phyloP scores from a whole-genome alignment of 2,329 filamentous ascomycete species.

The Xylariaceae sp. region DNA sequence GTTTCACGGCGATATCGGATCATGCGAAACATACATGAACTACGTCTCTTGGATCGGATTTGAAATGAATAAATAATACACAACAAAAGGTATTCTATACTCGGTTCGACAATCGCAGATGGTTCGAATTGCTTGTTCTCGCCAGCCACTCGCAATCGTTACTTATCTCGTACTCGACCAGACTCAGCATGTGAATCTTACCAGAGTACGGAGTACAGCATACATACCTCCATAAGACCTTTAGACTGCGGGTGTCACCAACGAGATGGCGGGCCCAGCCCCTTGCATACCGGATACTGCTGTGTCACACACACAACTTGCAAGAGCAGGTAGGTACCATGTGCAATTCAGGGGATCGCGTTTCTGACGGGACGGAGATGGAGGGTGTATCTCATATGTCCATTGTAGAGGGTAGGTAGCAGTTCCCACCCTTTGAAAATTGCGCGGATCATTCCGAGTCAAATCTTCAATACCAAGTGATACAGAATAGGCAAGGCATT shows the following conservation, averaged over 20 bases:
- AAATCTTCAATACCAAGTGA: too few species aligned
- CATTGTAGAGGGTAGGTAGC: slow-evolving; percentile 9
- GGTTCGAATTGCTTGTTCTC: slow-evolving; percentile 6
- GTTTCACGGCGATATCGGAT: slow-evolving; percentile 13
- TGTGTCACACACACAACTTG: slow-evolving; percentile 31
- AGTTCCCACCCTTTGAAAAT: slow-evolving; percentile 9
- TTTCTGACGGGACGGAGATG: background rate
- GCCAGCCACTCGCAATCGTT: slow-evolving; percentile 15
- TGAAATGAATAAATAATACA: too few species aligned
- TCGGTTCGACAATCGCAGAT: slow-evolving; percentile 6
- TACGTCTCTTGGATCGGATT: too few species aligned
- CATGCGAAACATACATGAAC: slow-evolving; percentile 8
- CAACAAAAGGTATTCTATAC: too few species aligned
- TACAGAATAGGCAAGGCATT: too few species aligned
- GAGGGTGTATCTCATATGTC: slow-evolving; percentile 1
- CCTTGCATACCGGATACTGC: slow-evolving; percentile 25
- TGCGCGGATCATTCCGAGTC: too few species aligned
- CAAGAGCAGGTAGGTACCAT: too few species aligned
- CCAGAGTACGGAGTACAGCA: too few species aligned
- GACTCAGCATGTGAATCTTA: slow-evolving; percentile 8
- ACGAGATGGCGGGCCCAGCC: slow-evolving; percentile 16
- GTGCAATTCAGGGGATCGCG: slow-evolving; percentile 6
- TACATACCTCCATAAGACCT: too few species aligned
- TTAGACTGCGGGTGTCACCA: slow-evolving; percentile 11
- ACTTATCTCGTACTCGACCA: slow-evolving; percentile 1